Percentiles rank a stretch among this genome's conserved stretches.
Conservation (phyloP, 1,284 basidiomycete genomes). For the Sporisorium iseilematis-ciliati region DNA sequence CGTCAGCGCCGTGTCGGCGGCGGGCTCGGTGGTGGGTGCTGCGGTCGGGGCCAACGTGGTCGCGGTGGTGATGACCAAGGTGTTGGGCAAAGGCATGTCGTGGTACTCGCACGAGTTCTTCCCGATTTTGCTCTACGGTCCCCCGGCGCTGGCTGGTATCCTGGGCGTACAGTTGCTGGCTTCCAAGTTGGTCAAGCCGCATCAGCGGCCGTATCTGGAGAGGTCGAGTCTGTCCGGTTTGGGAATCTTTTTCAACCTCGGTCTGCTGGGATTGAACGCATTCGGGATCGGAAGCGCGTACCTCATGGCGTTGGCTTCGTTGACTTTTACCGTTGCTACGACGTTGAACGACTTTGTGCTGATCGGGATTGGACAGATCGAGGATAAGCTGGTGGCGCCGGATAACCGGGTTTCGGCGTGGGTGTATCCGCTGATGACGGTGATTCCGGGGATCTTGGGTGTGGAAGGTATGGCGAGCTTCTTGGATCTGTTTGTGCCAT, state of each 20-base stretch:
- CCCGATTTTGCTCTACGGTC: conserved; percentile 81
- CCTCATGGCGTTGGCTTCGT: conserved; percentile 76
- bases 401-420: conserved; percentile 58
- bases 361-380: conserved; percentile 55
- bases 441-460: conserved; percentile 78
- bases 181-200: conserved; percentile 73
- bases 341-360: conserved; percentile 64
- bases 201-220: conserved; percentile 64
- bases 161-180: conserved; percentile 77
- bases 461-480: conserved; percentile 79
- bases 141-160: conserved; percentile 75
- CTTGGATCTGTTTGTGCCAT: conserved; percentile 87
- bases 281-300: conserved; percentile 79
- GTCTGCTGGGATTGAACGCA: conserved; percentile 72
- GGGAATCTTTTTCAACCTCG: conserved; percentile 55
- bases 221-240: conserved; percentile 56
- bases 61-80: conserved; percentile 78
- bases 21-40: conserved; percentile 69
- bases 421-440: conserved; percentile 53
- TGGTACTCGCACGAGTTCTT: conserved; percentile 77
- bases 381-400: conserved; percentile 48
- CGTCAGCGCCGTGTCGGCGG: conserved; percentile 48
- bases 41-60: conserved; percentile 79
- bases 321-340: conserved; percentile 71
- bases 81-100: conserved; percentile 75